phyloP scores from a whole-genome alignment of 352 stramenopile genomes.

The Phytophthora quininea region DNA sequence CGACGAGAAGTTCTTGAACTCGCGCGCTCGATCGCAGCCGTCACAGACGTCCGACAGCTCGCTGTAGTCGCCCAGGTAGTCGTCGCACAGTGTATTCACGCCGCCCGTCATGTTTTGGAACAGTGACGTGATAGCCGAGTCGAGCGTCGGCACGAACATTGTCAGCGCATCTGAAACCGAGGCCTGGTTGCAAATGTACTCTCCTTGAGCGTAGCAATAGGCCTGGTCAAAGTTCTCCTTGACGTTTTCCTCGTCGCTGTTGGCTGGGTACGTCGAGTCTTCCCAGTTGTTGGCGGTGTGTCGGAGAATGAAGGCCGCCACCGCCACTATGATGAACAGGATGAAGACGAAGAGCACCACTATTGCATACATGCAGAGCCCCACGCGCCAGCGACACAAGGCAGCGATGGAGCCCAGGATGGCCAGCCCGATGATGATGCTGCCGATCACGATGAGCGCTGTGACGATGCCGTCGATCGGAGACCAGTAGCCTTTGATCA shows the following conservation, averaged over 20 bases:
- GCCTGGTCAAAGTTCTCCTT: slow-evolving; percentile 68
- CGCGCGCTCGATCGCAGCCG: slow-evolving; percentile 55
- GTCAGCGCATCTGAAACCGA: slow-evolving; percentile 53
- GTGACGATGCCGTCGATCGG: slow-evolving; percentile 50
- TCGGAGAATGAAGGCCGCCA: slow-evolving; percentile 52
- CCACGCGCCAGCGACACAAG: slow-evolving; percentile 59
- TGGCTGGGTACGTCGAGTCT: slow-evolving; percentile 51
- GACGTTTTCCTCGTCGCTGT: slow-evolving; percentile 48
- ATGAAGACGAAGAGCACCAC: slow-evolving; percentile 60
- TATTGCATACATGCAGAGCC: slow-evolving; percentile 62
- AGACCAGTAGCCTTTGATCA: slow-evolving; percentile 63
- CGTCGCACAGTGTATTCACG: slow-evolving; percentile 69
- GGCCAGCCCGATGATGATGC: slow-evolving; percentile 62
- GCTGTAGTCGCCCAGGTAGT: slow-evolving; percentile 39
- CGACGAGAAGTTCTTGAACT: slow-evolving; percentile 68
- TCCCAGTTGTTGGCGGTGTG: slow-evolving; percentile 57
- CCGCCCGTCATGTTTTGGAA: slow-evolving; percentile 60
- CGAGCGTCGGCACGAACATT: slow-evolving; percentile 55
- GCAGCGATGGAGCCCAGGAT: slow-evolving; percentile 62
- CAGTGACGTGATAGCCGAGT: slow-evolving; percentile 36
- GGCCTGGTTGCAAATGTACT: slow-evolving; percentile 71
- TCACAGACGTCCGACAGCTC: slow-evolving; percentile 53
- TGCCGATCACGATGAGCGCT: slow-evolving; percentile 55
- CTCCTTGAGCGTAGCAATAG: slow-evolving; percentile 80
- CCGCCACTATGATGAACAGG: slow-evolving; percentile 52